phyloP scores from a whole-genome alignment of 1,284 basidiomycete species.

The Wallemia ichthyophaga region DNA sequence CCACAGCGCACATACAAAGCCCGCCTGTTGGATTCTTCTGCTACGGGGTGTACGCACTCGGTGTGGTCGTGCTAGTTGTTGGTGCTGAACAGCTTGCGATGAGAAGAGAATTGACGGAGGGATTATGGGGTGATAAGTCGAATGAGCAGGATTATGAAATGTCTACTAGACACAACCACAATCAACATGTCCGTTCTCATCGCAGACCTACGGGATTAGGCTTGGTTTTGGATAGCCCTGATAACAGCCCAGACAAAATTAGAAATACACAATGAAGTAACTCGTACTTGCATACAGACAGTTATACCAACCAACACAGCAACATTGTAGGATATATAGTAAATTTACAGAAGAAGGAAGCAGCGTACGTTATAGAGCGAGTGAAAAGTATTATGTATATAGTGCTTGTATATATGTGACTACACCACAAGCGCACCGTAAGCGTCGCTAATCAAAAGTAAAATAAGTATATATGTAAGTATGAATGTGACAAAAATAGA shows the following conservation, averaged over 20 bases:
- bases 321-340: too few species aligned
- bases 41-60: constrained; percentile 45
- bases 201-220: neutral
- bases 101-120: neutral
- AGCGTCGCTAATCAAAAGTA: too few species aligned
- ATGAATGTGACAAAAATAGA: too few species aligned
- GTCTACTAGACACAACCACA: neutral
- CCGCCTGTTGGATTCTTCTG: constrained; percentile 71
- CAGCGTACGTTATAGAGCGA: neutral
- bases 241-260: neutral
- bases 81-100: constrained; percentile 37
- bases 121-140: neutral
- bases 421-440: too few species aligned
- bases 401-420: too few species aligned
- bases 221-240: neutral
- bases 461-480: too few species aligned
- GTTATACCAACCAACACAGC: too few species aligned
- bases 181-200: neutral
- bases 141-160: neutral
- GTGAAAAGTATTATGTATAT: too few species aligned
- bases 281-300: too few species aligned
- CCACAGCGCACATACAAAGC: constrained; percentile 61
- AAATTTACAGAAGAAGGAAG: too few species aligned
- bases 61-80: constrained; percentile 42
- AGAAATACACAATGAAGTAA: neutral